Evolutionary conservation across 78 protist species (phyloP), one percentile per base, ranked within the genome.

Genomic region (Dictyostelium citrinum): DNA sequence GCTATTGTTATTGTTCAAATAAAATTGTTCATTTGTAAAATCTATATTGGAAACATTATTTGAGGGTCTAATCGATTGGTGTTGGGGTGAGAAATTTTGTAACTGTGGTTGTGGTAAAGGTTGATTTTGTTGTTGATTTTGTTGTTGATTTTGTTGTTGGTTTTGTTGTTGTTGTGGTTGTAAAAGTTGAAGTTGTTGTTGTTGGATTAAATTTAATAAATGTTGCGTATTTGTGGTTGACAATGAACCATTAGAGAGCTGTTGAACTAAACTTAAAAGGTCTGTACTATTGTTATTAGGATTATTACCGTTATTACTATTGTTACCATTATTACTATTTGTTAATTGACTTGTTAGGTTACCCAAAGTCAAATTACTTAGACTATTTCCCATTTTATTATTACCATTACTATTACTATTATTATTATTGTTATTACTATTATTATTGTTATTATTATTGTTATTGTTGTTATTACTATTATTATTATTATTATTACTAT

Each of bases 101-200:
- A 49, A 1, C 16, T 49, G 81, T 83, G 4, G 51, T 43, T 8
- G 39, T 41, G 2, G 27, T 22, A 39, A 5, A 29, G 16, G 33
- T 74, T 70, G 78, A n/a, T n/a, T n/a, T 67, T n/a, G 43, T 82
- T 82, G 88, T 67, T 60, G 55, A 55, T 81, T 27, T 16, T 12
- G 9, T 72, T 70, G 43, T 83, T 39, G 55, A 11, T 74, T 72
- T 51, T 49, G 51, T 72, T 83, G 81, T 83, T 17, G 68, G 0
- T 60, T 77, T 64, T 77, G 77, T 68, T 60, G 77, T 75, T 71
- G 68, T 58, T 58, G 43, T 31, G 14, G 46, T 46, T 83, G 79
- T 22, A 58, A 45, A 24, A 11, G 16, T 45, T 76, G 82, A 7
- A 33, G 85, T 60, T 74, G 85, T 22, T 60, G 45, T 81, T 64